Percentiles rank a stretch among this genome's conserved stretches.
Evolutionary conservation across 2,329 filamentous ascomycete species (phyloP).

Genomic region (Trichoderma asperellum): DNA sequence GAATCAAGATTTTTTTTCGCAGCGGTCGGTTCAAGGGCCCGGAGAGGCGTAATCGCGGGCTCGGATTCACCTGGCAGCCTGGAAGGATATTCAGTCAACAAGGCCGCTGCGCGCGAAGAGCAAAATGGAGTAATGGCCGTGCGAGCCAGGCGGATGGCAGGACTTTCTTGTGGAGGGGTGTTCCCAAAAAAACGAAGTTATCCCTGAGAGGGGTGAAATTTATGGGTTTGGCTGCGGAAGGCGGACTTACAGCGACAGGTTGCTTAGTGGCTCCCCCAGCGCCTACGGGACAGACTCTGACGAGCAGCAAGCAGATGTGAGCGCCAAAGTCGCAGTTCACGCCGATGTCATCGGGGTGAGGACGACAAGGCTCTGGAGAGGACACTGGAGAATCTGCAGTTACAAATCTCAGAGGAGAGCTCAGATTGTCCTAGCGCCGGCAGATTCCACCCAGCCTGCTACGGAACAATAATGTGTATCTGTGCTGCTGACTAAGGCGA

Average conservation of each 20-base stretch:
- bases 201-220: slow-evolving; percentile 29
- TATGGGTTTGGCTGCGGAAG: slow-evolving; percentile 27
- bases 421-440: slow-evolving; percentile 35
- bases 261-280: slow-evolving; percentile 21
- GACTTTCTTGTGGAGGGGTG: slow-evolving; percentile 29
- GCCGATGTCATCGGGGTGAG: slow-evolving; percentile 31
- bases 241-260: slow-evolving; percentile 31
- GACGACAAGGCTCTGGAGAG: slow-evolving; percentile 30
- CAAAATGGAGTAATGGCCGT: slow-evolving; percentile 6
- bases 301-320: slow-evolving; percentile 15
- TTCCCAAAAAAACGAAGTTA: slow-evolving; percentile 22
- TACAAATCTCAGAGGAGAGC: slow-evolving; percentile 30
- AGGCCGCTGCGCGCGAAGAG: slow-evolving; percentile 19
- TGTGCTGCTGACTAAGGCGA: slow-evolving; percentile 34
- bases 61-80: slow-evolving; percentile 22
- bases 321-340: slow-evolving; percentile 30
- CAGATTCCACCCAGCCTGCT: slow-evolving; percentile 33
- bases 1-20: slow-evolving; percentile 12
- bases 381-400: slow-evolving; percentile 28
- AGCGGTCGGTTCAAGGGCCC: slow-evolving; percentile 12
- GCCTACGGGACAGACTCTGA: slow-evolving; percentile 17
- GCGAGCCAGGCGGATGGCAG: slow-evolving; percentile 18
- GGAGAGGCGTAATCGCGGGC: slow-evolving; percentile 6
- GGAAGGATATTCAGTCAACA: slow-evolving; percentile 11
- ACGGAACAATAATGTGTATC: slow-evolving; percentile 29